Percentiles rank a stretch among this genome's conserved stretches.
phyloP scores from a whole-genome alignment of 345 rosid genomes.

The Xanthoceras sorbifolium region DNA sequence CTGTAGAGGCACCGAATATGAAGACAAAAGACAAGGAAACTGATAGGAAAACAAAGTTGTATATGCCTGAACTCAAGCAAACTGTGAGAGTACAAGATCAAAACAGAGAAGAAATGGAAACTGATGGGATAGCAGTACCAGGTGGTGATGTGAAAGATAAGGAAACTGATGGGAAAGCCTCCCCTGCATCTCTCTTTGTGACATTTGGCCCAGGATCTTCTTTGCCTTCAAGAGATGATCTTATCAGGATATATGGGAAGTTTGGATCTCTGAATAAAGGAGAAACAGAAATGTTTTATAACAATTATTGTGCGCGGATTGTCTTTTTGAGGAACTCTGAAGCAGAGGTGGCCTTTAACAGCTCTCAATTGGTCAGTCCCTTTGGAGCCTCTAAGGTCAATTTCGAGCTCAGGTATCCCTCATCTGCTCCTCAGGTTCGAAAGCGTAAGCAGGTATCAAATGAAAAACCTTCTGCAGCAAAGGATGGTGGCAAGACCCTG shows the following conservation, averaged over 20 bases:
- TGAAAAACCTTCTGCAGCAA: slow-evolving; percentile 13
- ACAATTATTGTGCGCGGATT: slow-evolving; percentile 46
- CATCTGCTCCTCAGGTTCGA: slow-evolving; percentile 29
- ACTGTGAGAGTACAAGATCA: slow-evolving; percentile 20
- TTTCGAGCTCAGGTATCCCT: slow-evolving; percentile 36
- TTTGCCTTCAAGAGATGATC: slow-evolving; percentile 65
- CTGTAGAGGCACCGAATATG: background rate
- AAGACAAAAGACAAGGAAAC: slow-evolving; percentile 6
- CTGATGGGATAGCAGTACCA: slow-evolving; percentile 24
- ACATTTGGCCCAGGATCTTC: slow-evolving; percentile 63
- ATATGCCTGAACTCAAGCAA: slow-evolving; percentile 11
- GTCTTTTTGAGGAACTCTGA: slow-evolving; percentile 52
- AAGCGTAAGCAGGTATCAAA: slow-evolving; percentile 27
- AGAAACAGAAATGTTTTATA: slow-evolving; percentile 47
- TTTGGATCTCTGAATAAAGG: slow-evolving; percentile 56
- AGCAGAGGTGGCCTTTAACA: slow-evolving; percentile 68
- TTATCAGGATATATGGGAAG: slow-evolving; percentile 46
- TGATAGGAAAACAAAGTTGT: slow-evolving; percentile 13
- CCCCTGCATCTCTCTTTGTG: slow-evolving; percentile 47
- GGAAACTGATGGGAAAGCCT: slow-evolving; percentile 29
- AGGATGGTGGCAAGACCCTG: slow-evolving; percentile 20
- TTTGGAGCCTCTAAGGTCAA: slow-evolving; percentile 42
- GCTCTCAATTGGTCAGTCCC: slow-evolving; percentile 49
- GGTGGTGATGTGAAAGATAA: slow-evolving; percentile 21
- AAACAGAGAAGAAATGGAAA: slow-evolving; percentile 20